These are phyloP conservation scores for Boletus bicolor DNA, from an alignment of 768 basidiomycete species.

Conservation along the genomic window DNA sequence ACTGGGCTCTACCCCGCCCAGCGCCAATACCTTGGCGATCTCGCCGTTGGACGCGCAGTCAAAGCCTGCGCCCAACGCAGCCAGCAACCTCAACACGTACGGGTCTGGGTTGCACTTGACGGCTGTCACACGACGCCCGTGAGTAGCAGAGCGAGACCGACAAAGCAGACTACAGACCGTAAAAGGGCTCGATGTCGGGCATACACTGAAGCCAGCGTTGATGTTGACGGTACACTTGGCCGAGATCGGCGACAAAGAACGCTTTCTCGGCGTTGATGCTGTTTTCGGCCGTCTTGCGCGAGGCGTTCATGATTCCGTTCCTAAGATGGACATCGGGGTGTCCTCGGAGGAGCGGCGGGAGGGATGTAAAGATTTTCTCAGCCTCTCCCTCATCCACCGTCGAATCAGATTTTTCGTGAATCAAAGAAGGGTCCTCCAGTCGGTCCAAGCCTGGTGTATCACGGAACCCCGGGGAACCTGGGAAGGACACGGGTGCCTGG, in stretches of 20 bases:
- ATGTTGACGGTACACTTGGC: constrained; percentile 82
- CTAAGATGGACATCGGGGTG: constrained; percentile 74
- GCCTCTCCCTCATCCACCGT: constrained; percentile 32
- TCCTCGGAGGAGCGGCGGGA: constrained; percentile 66
- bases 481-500: constrained; percentile 30
- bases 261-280: constrained; percentile 83
- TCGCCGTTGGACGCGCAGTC: constrained; percentile 97
- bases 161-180: constrained; percentile 56
- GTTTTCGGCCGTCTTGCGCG: constrained; percentile 46
- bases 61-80: constrained; percentile 88
- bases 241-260: constrained; percentile 94
- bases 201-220: constrained; percentile 75
- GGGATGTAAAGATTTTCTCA: constrained; percentile 52
- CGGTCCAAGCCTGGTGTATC: constrained; percentile 20
- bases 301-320: constrained; percentile 70
- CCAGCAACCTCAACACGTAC: constrained; percentile 86
- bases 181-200: constrained; percentile 89
- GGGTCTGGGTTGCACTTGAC: constrained; percentile 99
- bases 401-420: constrained; percentile 51
- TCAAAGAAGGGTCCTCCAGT: constrained; percentile 8
- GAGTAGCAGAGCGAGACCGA: constrained; percentile 24
- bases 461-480: constrained; percentile 22
- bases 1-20: constrained; percentile 72
- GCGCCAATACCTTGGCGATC: constrained; percentile 72
- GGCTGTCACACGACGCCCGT: constrained; percentile 46